Percentiles rank a stretch among this genome's conserved stretches.
Conservation (phyloP, 108 stramenopile genomes). For the Nannochloropsis salina region DNA sequence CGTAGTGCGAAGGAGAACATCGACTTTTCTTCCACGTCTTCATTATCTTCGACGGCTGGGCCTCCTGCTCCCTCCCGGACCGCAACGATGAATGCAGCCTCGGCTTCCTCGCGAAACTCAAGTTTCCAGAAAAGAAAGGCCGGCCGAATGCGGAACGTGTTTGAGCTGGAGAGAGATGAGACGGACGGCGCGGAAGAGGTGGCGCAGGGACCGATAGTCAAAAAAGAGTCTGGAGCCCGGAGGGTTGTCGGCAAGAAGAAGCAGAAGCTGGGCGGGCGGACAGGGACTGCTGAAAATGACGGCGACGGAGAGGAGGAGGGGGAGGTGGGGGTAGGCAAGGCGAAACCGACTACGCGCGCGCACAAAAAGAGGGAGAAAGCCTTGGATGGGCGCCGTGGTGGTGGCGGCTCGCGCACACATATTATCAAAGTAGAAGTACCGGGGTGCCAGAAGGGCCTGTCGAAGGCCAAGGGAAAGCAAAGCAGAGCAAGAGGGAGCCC, state of each 20-base stretch:
- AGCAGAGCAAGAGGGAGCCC: constrained; percentile 9
- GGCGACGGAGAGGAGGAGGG: not conserved
- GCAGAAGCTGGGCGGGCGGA: not conserved
- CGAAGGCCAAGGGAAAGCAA: not conserved
- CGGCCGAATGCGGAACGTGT: not conserved
- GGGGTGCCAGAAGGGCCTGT: not conserved
- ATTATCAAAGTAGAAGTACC: not conserved
- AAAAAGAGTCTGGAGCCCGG: not conserved
- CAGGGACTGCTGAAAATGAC: not conserved
- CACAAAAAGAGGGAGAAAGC: not conserved
- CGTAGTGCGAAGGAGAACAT: too few relatives aligned
- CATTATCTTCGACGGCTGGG: too few relatives aligned
- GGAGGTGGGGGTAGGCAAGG: not conserved
- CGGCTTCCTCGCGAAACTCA: too few relatives aligned
- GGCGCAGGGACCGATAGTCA: not conserved
- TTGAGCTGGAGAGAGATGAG: not conserved
- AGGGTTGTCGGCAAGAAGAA: not conserved
- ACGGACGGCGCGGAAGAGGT: not conserved
- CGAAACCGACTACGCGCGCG: too few relatives aligned
- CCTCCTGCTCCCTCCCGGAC: too few relatives aligned
- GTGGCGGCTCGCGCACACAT: not conserved
- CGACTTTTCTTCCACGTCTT: too few relatives aligned
- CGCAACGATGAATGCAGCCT: too few relatives aligned
- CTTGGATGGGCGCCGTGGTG: not conserved
- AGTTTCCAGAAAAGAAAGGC: not conserved